These are phyloP conservation scores for Chrysoporthe deuterocubensis DNA, from an alignment of 2,329 filamentous ascomycete species.

Conservation along the genomic window DNA sequence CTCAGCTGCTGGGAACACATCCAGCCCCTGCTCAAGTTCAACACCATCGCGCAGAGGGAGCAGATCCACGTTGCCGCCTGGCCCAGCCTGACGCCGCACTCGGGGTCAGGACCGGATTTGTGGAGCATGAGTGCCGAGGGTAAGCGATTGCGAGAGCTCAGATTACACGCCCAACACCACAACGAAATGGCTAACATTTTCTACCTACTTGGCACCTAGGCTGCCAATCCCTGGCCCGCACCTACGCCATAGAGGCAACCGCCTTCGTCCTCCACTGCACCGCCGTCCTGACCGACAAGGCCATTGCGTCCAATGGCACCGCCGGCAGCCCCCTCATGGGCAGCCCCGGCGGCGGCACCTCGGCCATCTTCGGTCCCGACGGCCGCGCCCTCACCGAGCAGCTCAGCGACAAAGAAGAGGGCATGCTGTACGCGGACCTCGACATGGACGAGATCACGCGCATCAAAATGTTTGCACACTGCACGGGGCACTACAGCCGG, in stretches of 20 bases:
- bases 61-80: constrained; percentile 54
- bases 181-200: no score
- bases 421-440: constrained; percentile 24
- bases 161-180: no score
- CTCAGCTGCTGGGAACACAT: constrained; percentile 57
- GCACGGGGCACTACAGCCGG: constrained; percentile 22
- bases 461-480: constrained; percentile 19
- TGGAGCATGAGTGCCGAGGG: constrained; percentile 41
- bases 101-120: constrained; percentile 26
- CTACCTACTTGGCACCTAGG: background rate
- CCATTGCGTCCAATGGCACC: constrained; percentile 26
- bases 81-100: constrained; percentile 38
- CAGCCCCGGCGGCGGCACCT: background rate
- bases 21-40: constrained; percentile 54
- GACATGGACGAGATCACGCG: constrained; percentile 18
- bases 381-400: constrained; percentile 23
- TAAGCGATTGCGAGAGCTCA: background rate
- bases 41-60: constrained; percentile 47
- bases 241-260: constrained; percentile 60
- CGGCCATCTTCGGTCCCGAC: background rate
- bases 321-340: constrained; percentile 28
- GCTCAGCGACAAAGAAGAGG: constrained; percentile 30
- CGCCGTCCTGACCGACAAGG: constrained; percentile 37
- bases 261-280: constrained; percentile 60
- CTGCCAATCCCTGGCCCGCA: constrained; percentile 50